Evolutionary conservation across 495 filamentous ascomycete species (phyloP).

Genomic region (Cercophora sp.): DNA sequence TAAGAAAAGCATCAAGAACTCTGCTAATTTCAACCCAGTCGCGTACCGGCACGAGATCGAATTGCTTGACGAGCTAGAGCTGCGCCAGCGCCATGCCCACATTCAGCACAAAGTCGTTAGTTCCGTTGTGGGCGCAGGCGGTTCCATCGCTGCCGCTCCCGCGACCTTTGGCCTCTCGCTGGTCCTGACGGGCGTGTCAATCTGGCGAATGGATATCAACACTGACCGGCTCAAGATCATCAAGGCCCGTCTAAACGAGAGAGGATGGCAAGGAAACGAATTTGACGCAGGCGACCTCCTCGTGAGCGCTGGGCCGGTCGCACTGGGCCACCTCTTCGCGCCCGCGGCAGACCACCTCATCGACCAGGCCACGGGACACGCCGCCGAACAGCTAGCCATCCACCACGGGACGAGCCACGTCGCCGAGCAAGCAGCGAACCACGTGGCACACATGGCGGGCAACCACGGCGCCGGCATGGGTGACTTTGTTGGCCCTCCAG

Average conservation of each 20-base stretch:
- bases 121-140: not conserved
- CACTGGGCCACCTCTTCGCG: not conserved
- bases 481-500: not conserved
- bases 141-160: not conserved
- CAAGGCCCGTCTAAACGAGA: not conserved
- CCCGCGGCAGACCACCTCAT: not conserved
- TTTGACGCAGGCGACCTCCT: not conserved
- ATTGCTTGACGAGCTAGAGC: not conserved
- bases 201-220: not conserved
- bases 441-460: not conserved
- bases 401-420: not conserved
- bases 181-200: not conserved
- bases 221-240: not conserved
- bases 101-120: not conserved
- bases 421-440: not conserved
- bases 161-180: not conserved
- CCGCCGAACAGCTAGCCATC: not conserved
- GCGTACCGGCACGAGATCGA: not conserved
- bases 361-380: not conserved
- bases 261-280: not conserved
- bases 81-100: not conserved
- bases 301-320: not conserved
- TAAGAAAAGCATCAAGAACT: not conserved
- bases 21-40: not conserved
- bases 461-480: not conserved